These are phyloP conservation scores for Aspergillus eucalypticola DNA, from an alignment of 2,329 filamentous ascomycete genomes.

Conservation along the genomic window DNA sequence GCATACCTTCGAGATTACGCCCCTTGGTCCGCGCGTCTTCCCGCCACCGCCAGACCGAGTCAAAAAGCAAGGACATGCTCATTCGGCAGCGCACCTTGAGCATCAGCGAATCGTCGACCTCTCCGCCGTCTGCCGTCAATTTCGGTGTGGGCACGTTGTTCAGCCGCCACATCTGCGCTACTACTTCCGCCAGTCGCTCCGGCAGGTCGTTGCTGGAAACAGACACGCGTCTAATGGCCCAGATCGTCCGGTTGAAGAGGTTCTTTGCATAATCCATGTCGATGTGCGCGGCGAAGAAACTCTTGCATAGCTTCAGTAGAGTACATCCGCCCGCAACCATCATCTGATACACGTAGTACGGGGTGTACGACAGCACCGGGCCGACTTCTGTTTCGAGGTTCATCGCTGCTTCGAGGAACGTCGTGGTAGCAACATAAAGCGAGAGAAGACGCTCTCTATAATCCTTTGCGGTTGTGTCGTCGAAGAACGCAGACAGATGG, in stretches of 20 bases:
- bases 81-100: constrained; percentile 67
- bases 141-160: constrained; percentile 38
- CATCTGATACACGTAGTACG: constrained; percentile 67
- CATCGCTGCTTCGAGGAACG: constrained; percentile 50
- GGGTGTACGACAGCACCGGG: constrained; percentile 54
- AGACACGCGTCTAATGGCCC: constrained; percentile 60
- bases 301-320: constrained; percentile 66
- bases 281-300: constrained; percentile 60
- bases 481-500: constrained; percentile 53
- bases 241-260: constrained; percentile 61
- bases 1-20: constrained; percentile 71
- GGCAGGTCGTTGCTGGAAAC: constrained; percentile 64
- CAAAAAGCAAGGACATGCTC: constrained; percentile 67
- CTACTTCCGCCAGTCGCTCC: constrained; percentile 64
- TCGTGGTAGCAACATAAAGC: constrained; percentile 48
- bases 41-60: constrained; percentile 68
- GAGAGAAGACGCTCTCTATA: constrained; percentile 49
- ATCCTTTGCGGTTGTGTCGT: constrained; percentile 48
- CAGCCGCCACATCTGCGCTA: constrained; percentile 65
- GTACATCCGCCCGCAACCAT: constrained; percentile 65
- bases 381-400: constrained; percentile 47
- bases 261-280: constrained; percentile 58
- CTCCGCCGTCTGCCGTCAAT: constrained; percentile 28
- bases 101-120: constrained; percentile 52
- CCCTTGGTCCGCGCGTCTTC: constrained; percentile 68